A percentile compares a stretch with the other conserved stretches of the same genome.
Evolutionary conservation across 2,329 filamentous ascomycete genomes (phyloP).

Genomic region (Apiospora marii): DNA sequence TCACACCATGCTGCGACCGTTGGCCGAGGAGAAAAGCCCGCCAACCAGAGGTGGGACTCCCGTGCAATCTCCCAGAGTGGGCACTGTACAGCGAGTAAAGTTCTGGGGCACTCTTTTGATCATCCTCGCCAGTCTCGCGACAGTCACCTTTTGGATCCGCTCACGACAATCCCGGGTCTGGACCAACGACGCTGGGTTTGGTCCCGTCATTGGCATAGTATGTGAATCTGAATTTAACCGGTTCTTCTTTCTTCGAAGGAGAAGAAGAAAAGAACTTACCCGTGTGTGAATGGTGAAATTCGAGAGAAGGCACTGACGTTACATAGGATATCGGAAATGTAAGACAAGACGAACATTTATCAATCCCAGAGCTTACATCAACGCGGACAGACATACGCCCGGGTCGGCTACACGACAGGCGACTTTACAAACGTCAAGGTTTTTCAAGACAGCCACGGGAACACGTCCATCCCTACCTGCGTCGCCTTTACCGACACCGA

Average conservation of each 20-base stretch:
- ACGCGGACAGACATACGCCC: neutral
- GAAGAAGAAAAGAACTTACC: too few species aligned
- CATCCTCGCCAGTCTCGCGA: neutral
- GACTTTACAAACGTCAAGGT: neutral
- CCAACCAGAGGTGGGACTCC: neutral
- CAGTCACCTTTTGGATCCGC: neutral
- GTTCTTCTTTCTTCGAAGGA: too few species aligned
- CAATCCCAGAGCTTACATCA: neutral
- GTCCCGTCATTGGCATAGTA: neutral
- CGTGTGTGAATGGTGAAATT: too few species aligned
- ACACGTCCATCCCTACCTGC: neutral
- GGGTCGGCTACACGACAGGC: neutral
- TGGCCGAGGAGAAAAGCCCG: neutral
- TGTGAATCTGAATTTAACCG: neutral
- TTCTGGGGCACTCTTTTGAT: neutral
- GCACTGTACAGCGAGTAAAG: neutral
- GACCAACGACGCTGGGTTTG: neutral
- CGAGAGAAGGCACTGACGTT: too few species aligned
- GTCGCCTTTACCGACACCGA: slow-evolving; percentile 12
- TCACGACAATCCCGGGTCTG: neutral
- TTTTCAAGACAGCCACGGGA: neutral
- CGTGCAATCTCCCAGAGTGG: neutral
- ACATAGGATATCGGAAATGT: slow-evolving; percentile 9
- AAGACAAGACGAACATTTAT: neutral
- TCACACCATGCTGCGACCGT: neutral